These are phyloP conservation scores for Apium graveolens DNA, from an alignment of 129 eudicot genomes.

Conservation along the genomic window DNA sequence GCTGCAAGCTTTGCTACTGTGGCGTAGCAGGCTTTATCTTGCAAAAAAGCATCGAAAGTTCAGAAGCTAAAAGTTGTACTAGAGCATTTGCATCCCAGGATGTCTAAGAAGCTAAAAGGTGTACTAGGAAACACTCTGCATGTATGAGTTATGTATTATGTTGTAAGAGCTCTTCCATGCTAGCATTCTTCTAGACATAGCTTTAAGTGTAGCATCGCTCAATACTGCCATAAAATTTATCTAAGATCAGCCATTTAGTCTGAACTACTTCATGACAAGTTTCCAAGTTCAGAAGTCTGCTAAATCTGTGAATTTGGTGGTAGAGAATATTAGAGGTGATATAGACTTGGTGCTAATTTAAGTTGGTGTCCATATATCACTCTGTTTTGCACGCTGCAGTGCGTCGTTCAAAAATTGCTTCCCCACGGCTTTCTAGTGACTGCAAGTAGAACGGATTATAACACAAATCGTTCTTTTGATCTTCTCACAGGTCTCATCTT, in stretches of 20 bases:
- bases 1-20: background rate
- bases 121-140: background rate
- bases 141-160: background rate
- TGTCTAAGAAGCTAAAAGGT: background rate
- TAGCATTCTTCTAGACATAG: background rate
- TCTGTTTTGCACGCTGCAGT: background rate
- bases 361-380: background rate
- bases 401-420: background rate
- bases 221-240: background rate
- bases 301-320: background rate
- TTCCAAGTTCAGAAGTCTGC: background rate
- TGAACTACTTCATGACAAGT: background rate
- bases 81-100: background rate
- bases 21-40: background rate
- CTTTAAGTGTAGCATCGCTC: background rate
- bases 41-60: background rate
- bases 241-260: background rate
- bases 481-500: conserved; percentile 61
- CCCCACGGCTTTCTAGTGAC: background rate
- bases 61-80: background rate
- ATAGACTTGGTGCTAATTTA: background rate
- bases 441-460: background rate
- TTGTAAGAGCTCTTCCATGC: background rate
- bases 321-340: background rate
- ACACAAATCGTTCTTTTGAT: background rate